Evolutionary conservation across 208 protist species (phyloP).

Genomic region (Acanthamoeba sp.): DNA sequence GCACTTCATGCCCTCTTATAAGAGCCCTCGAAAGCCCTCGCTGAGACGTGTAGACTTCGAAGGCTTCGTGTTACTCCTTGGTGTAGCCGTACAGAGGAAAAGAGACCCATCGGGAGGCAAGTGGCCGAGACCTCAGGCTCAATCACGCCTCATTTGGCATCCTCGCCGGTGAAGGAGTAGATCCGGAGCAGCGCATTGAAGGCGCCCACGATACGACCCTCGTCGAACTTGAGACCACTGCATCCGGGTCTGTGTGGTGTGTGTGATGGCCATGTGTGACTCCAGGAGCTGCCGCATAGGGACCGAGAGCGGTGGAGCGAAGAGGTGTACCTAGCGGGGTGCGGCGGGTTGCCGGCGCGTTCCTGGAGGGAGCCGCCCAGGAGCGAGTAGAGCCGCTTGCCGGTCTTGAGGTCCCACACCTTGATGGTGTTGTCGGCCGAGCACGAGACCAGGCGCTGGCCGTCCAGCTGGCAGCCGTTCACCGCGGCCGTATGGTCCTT

Average conservation of each 20-base stretch:
- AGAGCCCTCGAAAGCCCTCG: too few relatives aligned
- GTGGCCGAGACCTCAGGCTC: too few relatives aligned
- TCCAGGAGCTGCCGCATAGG: background rate
- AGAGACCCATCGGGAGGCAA: too few relatives aligned
- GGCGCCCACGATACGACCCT: constrained; percentile 65
- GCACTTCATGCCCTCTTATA: too few relatives aligned
- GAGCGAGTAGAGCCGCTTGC: constrained; percentile 56
- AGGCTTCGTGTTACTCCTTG: too few relatives aligned
- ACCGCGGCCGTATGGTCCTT: constrained; percentile 58
- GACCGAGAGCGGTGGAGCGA: too few relatives aligned
- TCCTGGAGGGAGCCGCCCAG: constrained; percentile 69
- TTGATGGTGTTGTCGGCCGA: constrained; percentile 75
- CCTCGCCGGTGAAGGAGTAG: constrained; percentile 72
- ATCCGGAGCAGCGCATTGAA: constrained; percentile 63
- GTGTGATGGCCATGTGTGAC: background rate
- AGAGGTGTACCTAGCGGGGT: constrained; percentile 26
- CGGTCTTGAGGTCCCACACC: constrained; percentile 72
- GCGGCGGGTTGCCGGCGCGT: constrained; percentile 54
- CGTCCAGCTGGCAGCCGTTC: constrained; percentile 54
- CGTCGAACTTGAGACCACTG: constrained; percentile 70
- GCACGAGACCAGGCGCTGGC: constrained; percentile 25
- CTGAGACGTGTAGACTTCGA: too few relatives aligned
- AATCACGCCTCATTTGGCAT: constrained; percentile 21
- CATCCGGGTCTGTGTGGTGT: background rate
- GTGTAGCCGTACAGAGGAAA: too few relatives aligned